Conservation (phyloP, 2,329 filamentous ascomycete species). For the Blastomyces parvus region DNA sequence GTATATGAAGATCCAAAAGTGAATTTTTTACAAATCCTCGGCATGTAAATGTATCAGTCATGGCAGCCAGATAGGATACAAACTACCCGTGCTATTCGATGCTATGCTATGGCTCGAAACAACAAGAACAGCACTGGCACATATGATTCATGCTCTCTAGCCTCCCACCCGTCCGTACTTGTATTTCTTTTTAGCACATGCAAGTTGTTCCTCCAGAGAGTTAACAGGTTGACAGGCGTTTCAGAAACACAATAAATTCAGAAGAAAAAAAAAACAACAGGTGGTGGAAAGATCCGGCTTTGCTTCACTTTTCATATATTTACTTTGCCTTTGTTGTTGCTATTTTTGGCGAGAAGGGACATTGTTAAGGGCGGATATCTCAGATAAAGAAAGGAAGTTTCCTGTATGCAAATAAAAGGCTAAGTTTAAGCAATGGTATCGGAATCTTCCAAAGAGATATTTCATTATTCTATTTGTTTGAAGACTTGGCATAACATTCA, state of each 20-base stretch:
- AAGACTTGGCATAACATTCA: background rate
- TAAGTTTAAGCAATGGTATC: background rate
- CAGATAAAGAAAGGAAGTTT: background rate
- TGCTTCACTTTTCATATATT: background rate
- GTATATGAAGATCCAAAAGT: background rate
- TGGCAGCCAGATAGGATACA: background rate
- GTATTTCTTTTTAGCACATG: background rate
- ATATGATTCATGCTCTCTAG: background rate
- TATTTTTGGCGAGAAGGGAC: background rate
- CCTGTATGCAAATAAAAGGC: background rate
- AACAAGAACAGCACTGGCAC: background rate
- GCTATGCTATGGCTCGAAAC: background rate
- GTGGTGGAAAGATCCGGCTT: background rate
- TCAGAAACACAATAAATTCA: background rate
- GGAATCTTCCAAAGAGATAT: background rate
- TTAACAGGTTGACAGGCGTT: background rate
- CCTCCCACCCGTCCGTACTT: background rate
- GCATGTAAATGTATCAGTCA: background rate
- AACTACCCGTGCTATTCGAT: background rate
- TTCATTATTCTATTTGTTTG: background rate
- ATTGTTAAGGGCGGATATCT: background rate
- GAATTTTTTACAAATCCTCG: background rate
- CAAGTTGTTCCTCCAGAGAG: background rate
- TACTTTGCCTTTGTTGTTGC: background rate
- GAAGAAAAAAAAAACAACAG: background rate